Percentiles rank a stretch among this genome's conserved stretches.
These are phyloP conservation scores for Adansonia gregorii DNA, from an alignment of 441 rosid species.

Conservation along the genomic window DNA sequence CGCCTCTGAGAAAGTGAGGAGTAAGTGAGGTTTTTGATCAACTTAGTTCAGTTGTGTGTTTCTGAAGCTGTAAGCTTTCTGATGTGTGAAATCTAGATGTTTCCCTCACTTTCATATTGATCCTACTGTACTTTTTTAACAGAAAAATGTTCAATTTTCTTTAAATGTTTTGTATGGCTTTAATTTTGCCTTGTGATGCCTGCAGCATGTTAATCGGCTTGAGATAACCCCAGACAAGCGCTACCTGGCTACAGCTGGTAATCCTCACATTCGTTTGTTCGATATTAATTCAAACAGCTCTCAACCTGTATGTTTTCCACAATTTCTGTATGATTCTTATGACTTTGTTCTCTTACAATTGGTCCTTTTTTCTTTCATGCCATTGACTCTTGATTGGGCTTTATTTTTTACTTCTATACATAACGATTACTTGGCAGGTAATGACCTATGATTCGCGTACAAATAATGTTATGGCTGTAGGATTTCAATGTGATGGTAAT, in stretches of 20 bases:
- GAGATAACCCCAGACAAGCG: slow-evolving; percentile 92
- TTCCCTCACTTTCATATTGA: no score
- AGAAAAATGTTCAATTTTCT: neutral
- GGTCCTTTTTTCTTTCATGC: neutral
- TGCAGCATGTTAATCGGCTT: slow-evolving; percentile 90
- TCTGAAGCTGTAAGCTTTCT: neutral
- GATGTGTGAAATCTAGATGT: neutral
- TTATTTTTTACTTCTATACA: neutral
- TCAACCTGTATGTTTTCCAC: slow-evolving; percentile 63
- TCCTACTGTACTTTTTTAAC: no score
- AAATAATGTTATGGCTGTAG: slow-evolving; percentile 94
- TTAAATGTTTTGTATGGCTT: neutral
- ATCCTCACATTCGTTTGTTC: slow-evolving; percentile 87
- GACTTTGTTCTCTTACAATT: no score
- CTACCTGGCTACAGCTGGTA: slow-evolving; percentile 84
- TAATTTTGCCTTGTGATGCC: slow-evolving; percentile 14
- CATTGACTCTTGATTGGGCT: slow-evolving; percentile 18
- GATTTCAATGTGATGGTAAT: slow-evolving; percentile 94
- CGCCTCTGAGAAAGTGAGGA: neutral
- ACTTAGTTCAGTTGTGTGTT: neutral
- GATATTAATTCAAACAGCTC: slow-evolving; percentile 78
- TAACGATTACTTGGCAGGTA: slow-evolving; percentile 46
- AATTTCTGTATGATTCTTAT: neutral
- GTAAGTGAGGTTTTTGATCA: neutral
- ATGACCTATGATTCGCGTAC: slow-evolving; percentile 93